Evolutionary conservation across 1,139 yeast genomes (phyloP), one percentile per base, ranked within the genome.

Genomic region (Candida anutae): DNA sequence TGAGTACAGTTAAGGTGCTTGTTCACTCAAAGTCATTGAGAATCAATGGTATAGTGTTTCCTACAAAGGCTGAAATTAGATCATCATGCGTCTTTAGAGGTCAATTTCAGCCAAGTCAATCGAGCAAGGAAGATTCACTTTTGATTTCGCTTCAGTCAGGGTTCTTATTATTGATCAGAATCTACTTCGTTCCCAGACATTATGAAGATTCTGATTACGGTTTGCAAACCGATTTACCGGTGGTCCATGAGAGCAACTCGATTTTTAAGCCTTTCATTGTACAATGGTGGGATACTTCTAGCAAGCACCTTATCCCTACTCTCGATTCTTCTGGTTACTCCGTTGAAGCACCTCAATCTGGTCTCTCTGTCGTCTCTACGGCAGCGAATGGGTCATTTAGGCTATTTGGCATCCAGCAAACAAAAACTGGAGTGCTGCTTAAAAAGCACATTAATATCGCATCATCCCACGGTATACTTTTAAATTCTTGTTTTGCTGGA

Each of bases 201-300:
- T 50, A 45, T 27, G 40, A 38, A 20, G 67, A 59, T 28, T 37
- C 48, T 2, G 56, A 50, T 35, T 50, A 47, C 21, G 32, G 35
- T 18, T 27, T 35, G 22, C 43, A 28, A 38, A 36, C 30, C 10
- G 24, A 30, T 10, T 5, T 16, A 4, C 19, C 23, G 4, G 29
- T 37, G 3, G 13, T 19, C 4, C 27, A 31, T 10, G 24, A 22
- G 3, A 42, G 40, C 6, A 29, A 35, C 21, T 38, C 40, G 12
- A 45, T 58, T 1, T 52, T 49, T 28, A 62, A 56, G 27, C 75
- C 75, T 2, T 66, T 58, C 36, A 61, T 65, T 10, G 67, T 69
- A 0, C 76, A 69, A 38, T 69, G 74, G 74, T 69, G 75, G 75
- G 62, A 56, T 31, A 38, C 39, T 5, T 50, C 43, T 3, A 45